Base-by-base conservation (phyloP, 2,329 filamentous ascomycete genomes). In the Thelonectria blattea region DNA sequence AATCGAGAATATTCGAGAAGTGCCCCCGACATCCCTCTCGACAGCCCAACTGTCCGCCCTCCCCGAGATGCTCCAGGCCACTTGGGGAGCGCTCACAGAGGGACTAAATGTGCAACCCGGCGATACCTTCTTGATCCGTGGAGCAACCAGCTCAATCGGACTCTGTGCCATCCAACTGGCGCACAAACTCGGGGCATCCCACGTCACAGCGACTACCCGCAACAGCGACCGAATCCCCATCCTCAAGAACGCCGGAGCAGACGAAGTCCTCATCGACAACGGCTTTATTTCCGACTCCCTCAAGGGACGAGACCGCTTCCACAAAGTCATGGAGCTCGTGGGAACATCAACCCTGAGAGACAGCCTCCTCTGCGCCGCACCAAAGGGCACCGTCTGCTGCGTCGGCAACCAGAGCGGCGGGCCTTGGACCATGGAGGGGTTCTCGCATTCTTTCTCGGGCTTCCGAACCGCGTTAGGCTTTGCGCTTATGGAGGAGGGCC, bases 271-370 rank as follows among this genome's bases (percentile, higher is more conserved):
- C 9, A 39, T 54, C 12, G 52, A 54, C 22, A 34, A 37, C 11
- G 52, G 52, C 5, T 3, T 24, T 1, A 34, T 54, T 39, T 54
- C 30, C 7, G 18, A 37, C 4, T 18, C 17, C 2, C 42, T 54
- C 27, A 37, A 47, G 17, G 46, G 24, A 4, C 27, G 39, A 24
- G 27, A 22, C 14, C 37, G 54, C 3, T 57, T 57, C 5, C 24
- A 52, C 5, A 57, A 45, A 17, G 54, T 57, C 14, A 51, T 57
- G 54, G 47, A 57, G n/a, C 54, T 57, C 24, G 47, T 57, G 6
- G 56, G 56, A 17, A 58, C 49, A 22, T 17, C 41, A 2, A 52
- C 41, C 5, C 20, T 58, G 27, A 20, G 32, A 11, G 48, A 58
- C 17, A 58, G 56, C 49, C 46, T 58, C 20, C 41, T 32, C 15